Conservation (phyloP, 768 basidiomycete species). For the Cystobasidium tubakii region DNA sequence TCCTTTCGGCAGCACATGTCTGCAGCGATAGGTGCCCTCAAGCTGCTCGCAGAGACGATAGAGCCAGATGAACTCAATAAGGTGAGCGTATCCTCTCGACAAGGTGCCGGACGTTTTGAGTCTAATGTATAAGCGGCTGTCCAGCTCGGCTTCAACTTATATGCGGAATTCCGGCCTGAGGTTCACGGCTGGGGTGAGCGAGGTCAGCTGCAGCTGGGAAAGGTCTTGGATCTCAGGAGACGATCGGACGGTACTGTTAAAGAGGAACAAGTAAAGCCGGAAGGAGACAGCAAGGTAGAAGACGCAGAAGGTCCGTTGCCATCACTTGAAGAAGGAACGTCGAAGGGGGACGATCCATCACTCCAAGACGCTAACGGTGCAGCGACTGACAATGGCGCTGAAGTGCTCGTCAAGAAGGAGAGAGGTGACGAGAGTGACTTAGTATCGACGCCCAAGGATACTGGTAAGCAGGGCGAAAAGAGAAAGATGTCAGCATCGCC, state of each 20-base stretch:
- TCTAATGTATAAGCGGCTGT: neutral
- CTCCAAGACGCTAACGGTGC: neutral
- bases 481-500: neutral
- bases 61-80: constrained; percentile 49
- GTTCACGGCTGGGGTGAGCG: constrained; percentile 78
- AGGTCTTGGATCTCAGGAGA: constrained; percentile 56
- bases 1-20: constrained; percentile 33
- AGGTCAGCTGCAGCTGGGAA: constrained; percentile 65
- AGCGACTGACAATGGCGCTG: no score
- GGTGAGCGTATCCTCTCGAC: no score
- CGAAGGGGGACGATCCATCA: neutral
- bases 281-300: neutral
- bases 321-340: neutral
- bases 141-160: constrained; percentile 66
- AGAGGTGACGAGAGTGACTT: neutral
- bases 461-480: neutral
- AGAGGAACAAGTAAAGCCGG: constrained; percentile 30
- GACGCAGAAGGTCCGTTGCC: neutral
- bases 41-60: constrained; percentile 50
- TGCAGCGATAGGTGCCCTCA: constrained; percentile 45
- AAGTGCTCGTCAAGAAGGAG: neutral
- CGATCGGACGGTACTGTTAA: constrained; percentile 12
- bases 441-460: neutral
- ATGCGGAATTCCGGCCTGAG: constrained; percentile 77
- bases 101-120: no score